Percentiles rank a stretch among this genome's conserved stretches.
phyloP scores from a whole-genome alignment of 306 rosid genomes.

The Rosa multiflora region DNA sequence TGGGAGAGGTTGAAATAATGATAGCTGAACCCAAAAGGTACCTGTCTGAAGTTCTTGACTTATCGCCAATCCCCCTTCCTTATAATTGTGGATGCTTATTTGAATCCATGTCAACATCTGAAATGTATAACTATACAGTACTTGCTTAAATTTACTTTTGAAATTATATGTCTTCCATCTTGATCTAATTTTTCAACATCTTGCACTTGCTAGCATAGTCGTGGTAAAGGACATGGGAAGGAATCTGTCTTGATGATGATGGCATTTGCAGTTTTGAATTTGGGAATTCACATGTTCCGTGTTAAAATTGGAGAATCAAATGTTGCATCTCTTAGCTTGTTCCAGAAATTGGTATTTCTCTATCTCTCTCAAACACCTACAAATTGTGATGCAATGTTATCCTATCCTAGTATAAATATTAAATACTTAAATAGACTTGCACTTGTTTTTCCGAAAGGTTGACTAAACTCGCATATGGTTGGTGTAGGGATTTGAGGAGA shows the following conservation, averaged over 20 bases:
- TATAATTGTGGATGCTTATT: not conserved
- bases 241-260: slow-evolving; percentile 81
- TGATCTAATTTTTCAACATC: slow-evolving; percentile 22
- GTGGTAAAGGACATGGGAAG: slow-evolving; percentile 84
- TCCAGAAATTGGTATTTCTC: slow-evolving; percentile 66
- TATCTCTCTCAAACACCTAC: slow-evolving; percentile 17
- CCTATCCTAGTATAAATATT: not conserved
- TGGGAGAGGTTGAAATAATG: slow-evolving; percentile 92
- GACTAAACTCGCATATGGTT: slow-evolving; percentile 30
- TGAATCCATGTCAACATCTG: not conserved
- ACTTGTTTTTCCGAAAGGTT: slow-evolving; percentile 13
- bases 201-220: slow-evolving; percentile 66
- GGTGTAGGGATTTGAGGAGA: slow-evolving; percentile 74
- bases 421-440: not conserved
- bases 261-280: slow-evolving; percentile 66
- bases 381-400: slow-evolving; percentile 1
- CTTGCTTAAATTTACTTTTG: not conserved
- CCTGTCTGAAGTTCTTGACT: slow-evolving; percentile 13
- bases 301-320: slow-evolving; percentile 87
- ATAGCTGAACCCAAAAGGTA: slow-evolving; percentile 87
- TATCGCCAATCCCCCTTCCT: slow-evolving; percentile 2
- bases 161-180: not conserved
- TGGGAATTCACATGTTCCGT: slow-evolving; percentile 59
- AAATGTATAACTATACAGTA: not conserved
- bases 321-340: slow-evolving; percentile 70